Evolutionary conservation across 495 filamentous ascomycete species (phyloP).

Genomic region (Daldinia bambusicola): DNA sequence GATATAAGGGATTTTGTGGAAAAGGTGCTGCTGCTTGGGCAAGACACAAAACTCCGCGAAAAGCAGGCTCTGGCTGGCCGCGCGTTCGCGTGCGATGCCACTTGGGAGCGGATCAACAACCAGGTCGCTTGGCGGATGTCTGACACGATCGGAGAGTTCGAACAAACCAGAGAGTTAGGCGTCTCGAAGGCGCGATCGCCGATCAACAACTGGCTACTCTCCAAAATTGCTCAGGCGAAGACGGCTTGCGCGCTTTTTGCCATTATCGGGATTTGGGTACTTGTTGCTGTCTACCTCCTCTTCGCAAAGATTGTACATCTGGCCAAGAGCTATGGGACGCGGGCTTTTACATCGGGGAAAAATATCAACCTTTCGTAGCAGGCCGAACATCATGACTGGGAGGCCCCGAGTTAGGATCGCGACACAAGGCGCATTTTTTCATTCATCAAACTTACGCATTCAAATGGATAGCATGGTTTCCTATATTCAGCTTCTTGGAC

Average conservation of each 20-base stretch:
- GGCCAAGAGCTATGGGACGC: slow-evolving; percentile 21
- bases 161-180: slow-evolving; percentile 27
- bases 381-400: not conserved
- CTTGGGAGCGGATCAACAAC: slow-evolving; percentile 73
- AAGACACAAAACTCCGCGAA: slow-evolving; percentile 51
- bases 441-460: not conserved
- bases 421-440: too few relatives aligned
- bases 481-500: not conserved
- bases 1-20: slow-evolving; percentile 64
- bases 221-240: slow-evolving; percentile 45
- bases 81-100: slow-evolving; percentile 64
- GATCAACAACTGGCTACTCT: slow-evolving; percentile 42
- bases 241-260: slow-evolving; percentile 50
- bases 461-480: not conserved
- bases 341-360: slow-evolving; percentile 6
- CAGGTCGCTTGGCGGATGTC: slow-evolving; percentile 67
- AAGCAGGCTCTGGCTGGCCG: slow-evolving; percentile 56
- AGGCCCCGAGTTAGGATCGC: not conserved
- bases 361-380: slow-evolving; percentile 8
- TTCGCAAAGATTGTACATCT: slow-evolving; percentile 29
- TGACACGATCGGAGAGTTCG: slow-evolving; percentile 58
- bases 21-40: slow-evolving; percentile 54
- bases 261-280: slow-evolving; percentile 53
- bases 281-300: slow-evolving; percentile 45
- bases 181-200: slow-evolving; percentile 23